These are phyloP conservation scores for Lepiota venenata DNA, from an alignment of 768 basidiomycete species.

Conservation along the genomic window DNA sequence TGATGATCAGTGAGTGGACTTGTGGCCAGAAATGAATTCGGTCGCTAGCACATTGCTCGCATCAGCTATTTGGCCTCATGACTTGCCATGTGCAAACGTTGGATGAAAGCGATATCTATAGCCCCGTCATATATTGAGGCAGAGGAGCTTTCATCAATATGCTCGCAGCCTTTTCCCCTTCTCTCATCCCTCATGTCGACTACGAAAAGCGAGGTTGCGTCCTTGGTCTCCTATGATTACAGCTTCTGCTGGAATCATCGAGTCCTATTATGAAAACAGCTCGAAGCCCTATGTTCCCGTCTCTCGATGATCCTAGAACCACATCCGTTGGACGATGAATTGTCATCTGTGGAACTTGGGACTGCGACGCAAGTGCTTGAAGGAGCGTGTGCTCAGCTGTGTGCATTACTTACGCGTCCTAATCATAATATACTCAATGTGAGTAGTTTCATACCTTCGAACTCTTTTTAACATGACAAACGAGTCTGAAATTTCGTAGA, in stretches of 20 bases:
- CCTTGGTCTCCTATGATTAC: conserved; percentile 16
- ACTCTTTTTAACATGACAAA: neutral
- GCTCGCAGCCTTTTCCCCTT: too few species aligned
- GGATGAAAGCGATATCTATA: too few species aligned
- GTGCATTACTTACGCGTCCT: conserved; percentile 20
- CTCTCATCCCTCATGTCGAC: too few species aligned
- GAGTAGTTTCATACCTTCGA: too few species aligned
- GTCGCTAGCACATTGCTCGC: too few species aligned
- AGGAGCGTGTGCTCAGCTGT: conserved; percentile 27
- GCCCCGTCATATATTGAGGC: too few species aligned
- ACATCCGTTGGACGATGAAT: conserved; percentile 17
- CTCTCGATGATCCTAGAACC: conserved; percentile 17
- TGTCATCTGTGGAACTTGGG: conserved; percentile 16
- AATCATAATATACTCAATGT: conserved; percentile 24
- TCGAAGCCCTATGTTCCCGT: conserved; percentile 23
- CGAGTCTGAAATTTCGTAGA: conserved; percentile 5
- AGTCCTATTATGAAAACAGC: conserved; percentile 18
- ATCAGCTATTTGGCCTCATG: too few species aligned
- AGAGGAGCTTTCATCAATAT: too few species aligned
- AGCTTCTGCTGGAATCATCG: conserved; percentile 19
- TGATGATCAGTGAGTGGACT: too few species aligned
- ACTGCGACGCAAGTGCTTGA: conserved; percentile 23
- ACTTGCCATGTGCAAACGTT: too few species aligned
- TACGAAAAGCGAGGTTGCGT: neutral
- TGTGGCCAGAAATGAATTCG: too few species aligned